A percentile compares a stretch with the other conserved stretches of the same genome.
phyloP scores from a whole-genome alignment of 2,329 filamentous ascomycete genomes.

The Madurella mycetomatis region DNA sequence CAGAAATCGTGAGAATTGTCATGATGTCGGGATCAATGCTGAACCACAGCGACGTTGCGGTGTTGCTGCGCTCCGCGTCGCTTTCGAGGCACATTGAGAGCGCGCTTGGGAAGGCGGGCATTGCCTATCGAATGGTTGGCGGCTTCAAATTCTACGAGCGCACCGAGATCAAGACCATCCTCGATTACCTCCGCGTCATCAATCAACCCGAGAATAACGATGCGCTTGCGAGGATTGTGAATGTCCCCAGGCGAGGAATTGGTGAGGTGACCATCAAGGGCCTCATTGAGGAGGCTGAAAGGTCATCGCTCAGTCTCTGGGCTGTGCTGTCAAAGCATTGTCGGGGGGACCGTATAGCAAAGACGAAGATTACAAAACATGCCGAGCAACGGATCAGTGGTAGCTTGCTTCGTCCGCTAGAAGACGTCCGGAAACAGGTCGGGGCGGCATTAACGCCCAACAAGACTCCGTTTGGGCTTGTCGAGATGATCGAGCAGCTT shows the following conservation, averaged over 20 bases:
- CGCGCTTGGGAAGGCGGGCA: conserved; percentile 71
- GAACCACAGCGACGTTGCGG: conserved; percentile 71
- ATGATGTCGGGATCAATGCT: conserved; percentile 71
- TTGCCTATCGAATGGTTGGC: conserved; percentile 88
- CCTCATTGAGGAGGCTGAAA: conserved; percentile 72
- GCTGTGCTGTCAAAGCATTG: conserved; percentile 57
- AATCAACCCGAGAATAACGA: conserved; percentile 85
- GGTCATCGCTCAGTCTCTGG: conserved; percentile 68
- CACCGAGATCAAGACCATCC: conserved; percentile 76
- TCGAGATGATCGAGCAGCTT: conserved; percentile 48
- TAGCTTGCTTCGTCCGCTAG: conserved; percentile 43
- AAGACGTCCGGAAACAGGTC: conserved; percentile 34
- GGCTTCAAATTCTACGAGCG: conserved; percentile 90
- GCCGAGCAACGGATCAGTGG: conserved; percentile 52
- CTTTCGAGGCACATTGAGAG: conserved; percentile 84
- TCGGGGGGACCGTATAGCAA: conserved; percentile 44
- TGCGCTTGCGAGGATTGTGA: conserved; percentile 76
- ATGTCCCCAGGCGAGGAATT: conserved; percentile 74
- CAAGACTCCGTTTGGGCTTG: conserved; percentile 36
- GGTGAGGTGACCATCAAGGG: conserved; percentile 73
- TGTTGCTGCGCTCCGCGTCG: conserved; percentile 78
- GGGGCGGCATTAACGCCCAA: conserved; percentile 25
- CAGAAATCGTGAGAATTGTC: conserved; percentile 69
- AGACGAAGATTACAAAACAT: conserved; percentile 45
- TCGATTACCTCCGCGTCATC: conserved; percentile 85